These are phyloP conservation scores for Xylariaceae sp. DNA, from an alignment of 2,329 filamentous ascomycete species.

Conservation along the genomic window DNA sequence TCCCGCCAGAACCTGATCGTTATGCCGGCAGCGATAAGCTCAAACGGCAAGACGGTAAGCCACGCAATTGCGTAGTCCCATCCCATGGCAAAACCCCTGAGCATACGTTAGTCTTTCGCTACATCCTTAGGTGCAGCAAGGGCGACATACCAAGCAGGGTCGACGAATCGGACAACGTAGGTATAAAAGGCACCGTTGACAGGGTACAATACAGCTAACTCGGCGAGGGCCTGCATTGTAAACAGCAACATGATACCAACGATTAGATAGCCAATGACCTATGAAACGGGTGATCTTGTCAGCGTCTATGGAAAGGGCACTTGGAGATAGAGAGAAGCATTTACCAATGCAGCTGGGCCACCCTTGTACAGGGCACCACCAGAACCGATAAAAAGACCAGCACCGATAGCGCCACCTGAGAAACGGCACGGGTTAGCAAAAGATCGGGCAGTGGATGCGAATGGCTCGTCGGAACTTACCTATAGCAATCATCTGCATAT, in stretches of 20 bases:
- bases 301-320: neutral
- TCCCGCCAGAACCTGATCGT: slow-evolving; percentile 58
- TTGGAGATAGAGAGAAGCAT: slow-evolving; percentile 8
- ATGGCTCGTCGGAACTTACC: slow-evolving; percentile 33
- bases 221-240: slow-evolving; percentile 62
- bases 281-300: slow-evolving; percentile 2
- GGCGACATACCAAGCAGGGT: slow-evolving; percentile 53
- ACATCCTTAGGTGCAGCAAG: neutral
- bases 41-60: slow-evolving; percentile 55
- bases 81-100: slow-evolving; percentile 54
- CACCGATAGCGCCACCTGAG: slow-evolving; percentile 48
- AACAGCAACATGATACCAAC: slow-evolving; percentile 62
- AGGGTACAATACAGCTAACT: slow-evolving; percentile 62
- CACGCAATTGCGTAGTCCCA: slow-evolving; percentile 57
- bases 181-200: slow-evolving; percentile 65
- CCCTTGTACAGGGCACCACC: slow-evolving; percentile 62
- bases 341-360: slow-evolving; percentile 54
- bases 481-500: slow-evolving; percentile 53
- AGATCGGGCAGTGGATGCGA: neutral
- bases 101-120: neutral
- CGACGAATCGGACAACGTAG: slow-evolving; percentile 64
- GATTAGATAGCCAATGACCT: slow-evolving; percentile 54
- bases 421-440: slow-evolving; percentile 6
- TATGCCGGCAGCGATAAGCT: slow-evolving; percentile 56
- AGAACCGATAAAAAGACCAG: slow-evolving; percentile 71